These are phyloP conservation scores for Debaryomyces psychrophilus DNA, from an alignment of 1,139 yeast species.

Conservation along the genomic window DNA sequence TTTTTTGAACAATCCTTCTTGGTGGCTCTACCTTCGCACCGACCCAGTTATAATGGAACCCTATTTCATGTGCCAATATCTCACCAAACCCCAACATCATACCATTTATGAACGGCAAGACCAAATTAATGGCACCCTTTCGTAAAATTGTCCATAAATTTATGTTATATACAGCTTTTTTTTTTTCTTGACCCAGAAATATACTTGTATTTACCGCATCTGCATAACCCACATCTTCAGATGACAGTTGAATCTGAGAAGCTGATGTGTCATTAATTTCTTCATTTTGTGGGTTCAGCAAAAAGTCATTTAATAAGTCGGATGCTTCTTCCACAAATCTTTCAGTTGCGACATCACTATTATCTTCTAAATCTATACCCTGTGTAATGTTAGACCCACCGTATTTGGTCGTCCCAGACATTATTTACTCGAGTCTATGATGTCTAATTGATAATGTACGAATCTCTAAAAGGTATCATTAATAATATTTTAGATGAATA, in stretches of 20 bases:
- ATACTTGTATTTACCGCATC: slow-evolving; percentile 28
- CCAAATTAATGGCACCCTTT: slow-evolving; percentile 68
- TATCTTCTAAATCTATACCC: background rate
- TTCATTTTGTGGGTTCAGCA: background rate
- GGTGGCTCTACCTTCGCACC: slow-evolving; percentile 67
- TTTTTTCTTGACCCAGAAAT: slow-evolving; percentile 24
- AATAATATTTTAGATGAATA: background rate
- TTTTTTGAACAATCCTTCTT: slow-evolving; percentile 31
- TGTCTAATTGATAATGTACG: background rate
- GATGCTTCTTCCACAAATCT: slow-evolving; percentile 6
- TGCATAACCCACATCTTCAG: slow-evolving; percentile 15
- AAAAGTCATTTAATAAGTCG: background rate
- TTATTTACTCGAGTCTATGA: background rate
- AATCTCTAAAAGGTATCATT: too few relatives aligned
- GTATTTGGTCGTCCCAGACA: slow-evolving; percentile 1
- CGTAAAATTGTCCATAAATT: slow-evolving; percentile 42
- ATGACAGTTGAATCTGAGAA: slow-evolving; percentile 13
- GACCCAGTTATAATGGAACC: slow-evolving; percentile 76
- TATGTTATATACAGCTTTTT: slow-evolving; percentile 16
- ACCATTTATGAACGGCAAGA: slow-evolving; percentile 90
- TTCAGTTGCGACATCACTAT: background rate
- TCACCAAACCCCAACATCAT: slow-evolving; percentile 97
- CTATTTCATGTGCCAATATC: slow-evolving; percentile 89
- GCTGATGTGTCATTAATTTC: slow-evolving; percentile 12
- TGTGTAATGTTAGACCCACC: background rate